phyloP scores from a whole-genome alignment of 2,329 filamentous ascomycete species.

The Fusarium nanum region DNA sequence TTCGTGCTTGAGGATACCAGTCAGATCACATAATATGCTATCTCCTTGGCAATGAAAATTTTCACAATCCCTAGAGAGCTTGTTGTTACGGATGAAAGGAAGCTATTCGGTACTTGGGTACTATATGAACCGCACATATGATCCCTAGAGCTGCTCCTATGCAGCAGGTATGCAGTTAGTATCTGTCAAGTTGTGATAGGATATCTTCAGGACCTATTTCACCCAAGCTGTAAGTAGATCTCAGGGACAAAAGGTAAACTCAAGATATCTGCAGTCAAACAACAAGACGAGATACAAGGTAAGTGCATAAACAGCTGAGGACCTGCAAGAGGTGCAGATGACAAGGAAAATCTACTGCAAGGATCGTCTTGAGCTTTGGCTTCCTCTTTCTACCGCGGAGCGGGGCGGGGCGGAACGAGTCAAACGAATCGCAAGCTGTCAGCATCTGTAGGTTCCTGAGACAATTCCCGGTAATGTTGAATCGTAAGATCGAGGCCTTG shows the following conservation, averaged over 20 bases:
- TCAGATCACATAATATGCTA: neutral
- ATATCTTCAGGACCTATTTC: neutral
- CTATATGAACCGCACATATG: neutral
- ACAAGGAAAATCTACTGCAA: constrained; percentile 6
- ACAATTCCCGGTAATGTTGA: constrained; percentile 8
- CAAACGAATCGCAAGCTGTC: neutral
- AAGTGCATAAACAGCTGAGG: constrained; percentile 8
- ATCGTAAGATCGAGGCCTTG: constrained; percentile 1
- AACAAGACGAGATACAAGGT: neutral
- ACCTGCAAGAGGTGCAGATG: constrained; percentile 13
- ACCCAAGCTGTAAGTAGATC: constrained; percentile 1
- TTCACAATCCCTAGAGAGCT: neutral
- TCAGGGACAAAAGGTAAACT: constrained; percentile 4
- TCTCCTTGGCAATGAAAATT: neutral
- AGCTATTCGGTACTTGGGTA: neutral
- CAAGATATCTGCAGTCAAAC: neutral
- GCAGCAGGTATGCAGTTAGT: neutral
- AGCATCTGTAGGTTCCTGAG: constrained; percentile 2
- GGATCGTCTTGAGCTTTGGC: neutral
- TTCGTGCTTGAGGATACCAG: neutral
- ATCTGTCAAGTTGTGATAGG: neutral
- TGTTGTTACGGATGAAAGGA: neutral
- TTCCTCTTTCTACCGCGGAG: constrained; percentile 28
- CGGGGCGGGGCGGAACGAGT: constrained; percentile 34
- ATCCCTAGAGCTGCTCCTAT: neutral